Evolutionary conservation across 331 rosid genomes (phyloP), one percentile per base, ranked within the genome.

Genomic region (Quercus tomentella): DNA sequence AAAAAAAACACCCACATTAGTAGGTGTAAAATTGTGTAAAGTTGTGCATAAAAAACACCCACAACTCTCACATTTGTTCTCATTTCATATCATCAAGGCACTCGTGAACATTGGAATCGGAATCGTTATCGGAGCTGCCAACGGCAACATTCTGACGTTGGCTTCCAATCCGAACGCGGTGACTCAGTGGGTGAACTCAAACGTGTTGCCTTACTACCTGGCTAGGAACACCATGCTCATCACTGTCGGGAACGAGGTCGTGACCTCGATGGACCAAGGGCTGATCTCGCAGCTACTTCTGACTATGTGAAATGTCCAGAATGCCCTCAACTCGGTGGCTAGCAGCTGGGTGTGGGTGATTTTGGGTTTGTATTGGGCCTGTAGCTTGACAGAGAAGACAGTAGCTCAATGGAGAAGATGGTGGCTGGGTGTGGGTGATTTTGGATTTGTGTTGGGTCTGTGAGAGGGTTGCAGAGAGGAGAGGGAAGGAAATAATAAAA

Each of bases 181-280:
- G 0, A 28, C 79, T 8, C 90, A 80, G 76, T 95, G 97, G 98
- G 74, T 95, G 17, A 88, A 76, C 55, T 77, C 97, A 10, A 90
- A 92, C 77, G 93, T 95, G 16, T 22, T 82, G 0, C 89, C 97
- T 0, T 93, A 86, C 84, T 89, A 88, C 76, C 93, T 94, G 0
- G 82, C 94, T 37, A 91, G 89, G 37, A 84, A 93, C 60, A 89
- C 93, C 80, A 82, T 79, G 51, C 89, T 93, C 22, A 68, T 95
- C 79, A 89, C 93, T 79, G 87, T 93, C 77, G 97, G 97, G 57
- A 95, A 90, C 78, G 98, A 95, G 89, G 94, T 95, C 7, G 20
- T 95, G 17, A 80, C 88, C 69, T 77, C 88, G 45, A 75, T 73
- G 73, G 97, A 91, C 76, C 84, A 76, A 45, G 80, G 81, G 17